Percentiles rank a stretch among this genome's conserved stretches.
These are phyloP conservation scores for Verticillium dahliae DNA, from an alignment of 2,329 filamentous ascomycete species.

Conservation along the genomic window DNA sequence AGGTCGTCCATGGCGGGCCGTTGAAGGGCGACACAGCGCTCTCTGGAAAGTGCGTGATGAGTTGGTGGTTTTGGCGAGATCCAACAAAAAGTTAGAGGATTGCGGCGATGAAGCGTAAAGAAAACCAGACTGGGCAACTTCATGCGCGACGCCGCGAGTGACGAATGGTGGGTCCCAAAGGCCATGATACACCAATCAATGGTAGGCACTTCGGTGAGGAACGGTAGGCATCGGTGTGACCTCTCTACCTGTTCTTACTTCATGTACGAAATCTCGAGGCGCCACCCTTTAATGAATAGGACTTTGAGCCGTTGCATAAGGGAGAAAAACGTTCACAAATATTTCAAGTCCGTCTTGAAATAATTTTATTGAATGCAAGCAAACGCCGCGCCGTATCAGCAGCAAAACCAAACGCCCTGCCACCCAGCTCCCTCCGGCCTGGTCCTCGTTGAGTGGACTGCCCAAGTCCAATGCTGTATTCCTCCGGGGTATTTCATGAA, in stretches of 20 bases:
- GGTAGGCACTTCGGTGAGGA: neutral
- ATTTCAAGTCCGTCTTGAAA: too few relatives aligned
- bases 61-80: neutral
- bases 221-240: slow-evolving; percentile 4
- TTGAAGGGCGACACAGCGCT: neutral
- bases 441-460: neutral
- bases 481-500: neutral
- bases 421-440: neutral
- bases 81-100: neutral
- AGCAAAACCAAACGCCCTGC: neutral
- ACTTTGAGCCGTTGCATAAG: too few relatives aligned
- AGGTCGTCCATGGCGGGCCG: slow-evolving; percentile 74
- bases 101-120: neutral
- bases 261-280: too few relatives aligned
- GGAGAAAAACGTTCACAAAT: too few relatives aligned
- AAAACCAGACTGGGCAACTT: neutral
- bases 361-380: neutral
- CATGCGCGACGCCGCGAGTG: neutral
- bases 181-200: neutral
- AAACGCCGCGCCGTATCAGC: neutral
- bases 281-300: too few relatives aligned
- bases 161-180: neutral
- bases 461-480: neutral
- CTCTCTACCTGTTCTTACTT: too few relatives aligned
- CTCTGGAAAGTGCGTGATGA: neutral